phyloP scores from a whole-genome alignment of 1,139 yeast species.

The Saccharomyces hybrid region DNA sequence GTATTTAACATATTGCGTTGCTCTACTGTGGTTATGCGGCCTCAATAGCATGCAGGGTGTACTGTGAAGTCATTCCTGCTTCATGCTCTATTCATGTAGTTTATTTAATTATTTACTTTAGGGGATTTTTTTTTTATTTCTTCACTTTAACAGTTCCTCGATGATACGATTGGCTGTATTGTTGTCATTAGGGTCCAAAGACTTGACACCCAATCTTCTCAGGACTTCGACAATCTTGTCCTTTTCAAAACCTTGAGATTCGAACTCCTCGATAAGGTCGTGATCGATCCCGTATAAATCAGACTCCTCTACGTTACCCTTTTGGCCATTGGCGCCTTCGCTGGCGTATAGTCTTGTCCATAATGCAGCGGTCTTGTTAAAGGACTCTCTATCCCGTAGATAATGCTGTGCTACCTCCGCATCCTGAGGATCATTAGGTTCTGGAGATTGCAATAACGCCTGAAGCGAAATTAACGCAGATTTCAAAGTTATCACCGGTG shows the following conservation, averaged over 20 bases:
- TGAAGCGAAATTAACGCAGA: slow-evolving; percentile 86
- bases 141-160: slow-evolving; percentile 57
- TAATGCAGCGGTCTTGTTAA: slow-evolving; percentile 74
- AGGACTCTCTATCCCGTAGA: slow-evolving; percentile 62
- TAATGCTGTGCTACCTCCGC: slow-evolving; percentile 92
- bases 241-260: slow-evolving; percentile 81
- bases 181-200: slow-evolving; percentile 53
- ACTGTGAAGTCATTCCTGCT: neutral
- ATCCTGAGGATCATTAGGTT: slow-evolving; percentile 95
- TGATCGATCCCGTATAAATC: slow-evolving; percentile 72
- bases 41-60: neutral
- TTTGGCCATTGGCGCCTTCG: slow-evolving; percentile 8
- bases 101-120: neutral
- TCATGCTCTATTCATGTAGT: neutral
- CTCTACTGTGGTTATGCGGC: neutral
- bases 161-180: slow-evolving; percentile 66
- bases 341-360: slow-evolving; percentile 84
- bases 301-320: slow-evolving; percentile 38
- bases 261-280: slow-evolving; percentile 61
- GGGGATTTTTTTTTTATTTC: neutral
- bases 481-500: slow-evolving; percentile 92
- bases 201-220: slow-evolving; percentile 66
- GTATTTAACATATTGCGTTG: neutral
- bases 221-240: slow-evolving; percentile 65
- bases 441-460: slow-evolving; percentile 87